Evolutionary conservation across 306 rosid genomes (phyloP).

Genomic region (Quillaja saponaria): DNA sequence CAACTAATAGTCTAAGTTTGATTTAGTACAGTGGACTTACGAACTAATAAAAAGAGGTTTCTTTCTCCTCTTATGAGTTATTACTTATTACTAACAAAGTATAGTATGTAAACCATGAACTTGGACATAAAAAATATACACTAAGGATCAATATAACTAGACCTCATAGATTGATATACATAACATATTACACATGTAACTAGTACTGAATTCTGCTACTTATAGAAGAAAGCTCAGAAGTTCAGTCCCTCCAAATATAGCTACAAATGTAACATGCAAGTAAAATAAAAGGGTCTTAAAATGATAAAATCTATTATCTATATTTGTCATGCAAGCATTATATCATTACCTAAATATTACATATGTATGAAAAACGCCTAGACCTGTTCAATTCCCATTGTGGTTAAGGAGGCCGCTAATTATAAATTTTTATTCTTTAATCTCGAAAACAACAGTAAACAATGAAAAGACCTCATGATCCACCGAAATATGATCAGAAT

Average conservation of each 20-base stretch:
- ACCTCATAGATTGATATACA: constrained; percentile 10
- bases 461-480: constrained; percentile 12
- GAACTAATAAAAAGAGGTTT: no score
- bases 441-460: constrained; percentile 20
- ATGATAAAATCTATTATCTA: not conserved
- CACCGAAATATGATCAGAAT: constrained; percentile 14
- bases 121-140: not conserved
- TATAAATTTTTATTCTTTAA: not conserved
- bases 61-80: no score
- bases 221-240: not conserved
- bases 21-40: no score
- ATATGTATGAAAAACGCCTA: not conserved
- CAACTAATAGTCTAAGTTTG: no score
- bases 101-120: no score
- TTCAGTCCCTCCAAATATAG: constrained; percentile 1
- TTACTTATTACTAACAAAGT: no score
- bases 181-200: not conserved
- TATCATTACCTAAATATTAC: constrained; percentile 1
- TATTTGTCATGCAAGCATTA: constrained; percentile 10
- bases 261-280: not conserved
- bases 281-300: not conserved
- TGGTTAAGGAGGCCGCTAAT: constrained; percentile 2
- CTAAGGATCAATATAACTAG: not conserved
- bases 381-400: constrained; percentile 2
- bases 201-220: constrained; percentile 12